These are phyloP conservation scores for Coniochaeta prunicola DNA, from an alignment of 2,329 filamentous ascomycete species.

Conservation along the genomic window DNA sequence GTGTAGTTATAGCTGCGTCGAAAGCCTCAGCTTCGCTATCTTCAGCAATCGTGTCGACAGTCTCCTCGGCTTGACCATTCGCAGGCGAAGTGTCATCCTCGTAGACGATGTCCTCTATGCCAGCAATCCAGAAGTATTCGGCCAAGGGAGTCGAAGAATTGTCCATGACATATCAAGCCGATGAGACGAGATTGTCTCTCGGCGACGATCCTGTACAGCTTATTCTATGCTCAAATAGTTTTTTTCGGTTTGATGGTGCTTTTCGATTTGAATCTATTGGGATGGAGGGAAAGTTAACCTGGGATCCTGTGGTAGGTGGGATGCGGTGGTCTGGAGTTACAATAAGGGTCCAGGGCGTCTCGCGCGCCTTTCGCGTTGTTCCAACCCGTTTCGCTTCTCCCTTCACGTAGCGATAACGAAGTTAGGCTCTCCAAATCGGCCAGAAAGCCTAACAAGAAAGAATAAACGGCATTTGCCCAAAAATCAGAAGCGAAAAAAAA, in stretches of 20 bases:
- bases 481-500: neutral
- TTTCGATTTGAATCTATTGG: neutral
- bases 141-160: constrained; percentile 57
- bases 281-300: neutral
- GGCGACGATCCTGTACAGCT: neutral
- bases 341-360: neutral
- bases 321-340: neutral
- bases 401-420: neutral
- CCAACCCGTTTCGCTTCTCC: neutral
- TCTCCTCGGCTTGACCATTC: constrained; percentile 41
- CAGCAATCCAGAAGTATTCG: constrained; percentile 72
- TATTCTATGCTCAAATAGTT: neutral
- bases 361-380: neutral
- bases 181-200: neutral
- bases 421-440: neutral
- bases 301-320: neutral
- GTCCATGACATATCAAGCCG: constrained; percentile 42
- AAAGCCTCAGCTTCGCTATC: constrained; percentile 49
- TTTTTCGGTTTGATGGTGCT: neutral
- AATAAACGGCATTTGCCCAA: neutral
- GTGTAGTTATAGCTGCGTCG: constrained; percentile 16
- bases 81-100: constrained; percentile 40
- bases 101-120: constrained; percentile 61
- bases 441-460: constrained; percentile 1
- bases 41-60: constrained; percentile 57